Base-by-base conservation (phyloP, 2,329 filamentous ascomycete species). In the Cladobotryum mycophilum region DNA sequence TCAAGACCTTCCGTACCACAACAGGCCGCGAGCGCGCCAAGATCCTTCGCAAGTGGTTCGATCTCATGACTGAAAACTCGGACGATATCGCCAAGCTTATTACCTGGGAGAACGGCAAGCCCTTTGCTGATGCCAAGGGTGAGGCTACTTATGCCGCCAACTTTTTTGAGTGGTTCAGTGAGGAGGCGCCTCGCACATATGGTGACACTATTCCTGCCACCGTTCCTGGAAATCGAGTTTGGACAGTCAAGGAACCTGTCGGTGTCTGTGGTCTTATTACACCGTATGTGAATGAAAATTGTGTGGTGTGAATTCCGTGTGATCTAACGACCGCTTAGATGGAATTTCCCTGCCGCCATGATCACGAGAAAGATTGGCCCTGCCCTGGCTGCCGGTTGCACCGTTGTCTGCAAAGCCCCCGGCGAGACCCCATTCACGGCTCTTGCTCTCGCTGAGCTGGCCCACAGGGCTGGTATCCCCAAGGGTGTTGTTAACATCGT, bases 351-450 rank as follows among this genome's bases (percentile, higher is more conserved):
- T 12, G 81, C 84, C 3, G 85, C 85, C 45, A 89, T 89, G 85
- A 81, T 88, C 56, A 86, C 83, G 6, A 73, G 84, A 53, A 87
- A 87, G 67, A 76, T 84, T 46, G 84, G 80, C 2, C 82, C 88
- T 2, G 88, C 87, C 8, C 76, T 97, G 50, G 93, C 93, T 15
- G 91, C 90, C n/a, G 93, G 93, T 52, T 97, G 92, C 72, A 96
- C 92, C 0, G 88, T 95, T 2, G 91, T 97, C 2, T 85, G 84
- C 61, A 99, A 99, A 69, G 86, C 90, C 14, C 91, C 92, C 1
- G 85, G 85, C 45, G 92, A 97, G 74, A 96, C 93, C 1, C 93
- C 92, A 0, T 93, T 92, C 66, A 95, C 91, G 20, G 84, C 89
- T 0, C 84, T 96, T 36, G 92, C 92, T 1, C 70, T 97, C 17